A percentile compares a stretch with the other conserved stretches of the same genome.
Evolutionary conservation across 108 stramenopile genomes (phyloP).

Genomic region (Nannochloropsis salina): DNA sequence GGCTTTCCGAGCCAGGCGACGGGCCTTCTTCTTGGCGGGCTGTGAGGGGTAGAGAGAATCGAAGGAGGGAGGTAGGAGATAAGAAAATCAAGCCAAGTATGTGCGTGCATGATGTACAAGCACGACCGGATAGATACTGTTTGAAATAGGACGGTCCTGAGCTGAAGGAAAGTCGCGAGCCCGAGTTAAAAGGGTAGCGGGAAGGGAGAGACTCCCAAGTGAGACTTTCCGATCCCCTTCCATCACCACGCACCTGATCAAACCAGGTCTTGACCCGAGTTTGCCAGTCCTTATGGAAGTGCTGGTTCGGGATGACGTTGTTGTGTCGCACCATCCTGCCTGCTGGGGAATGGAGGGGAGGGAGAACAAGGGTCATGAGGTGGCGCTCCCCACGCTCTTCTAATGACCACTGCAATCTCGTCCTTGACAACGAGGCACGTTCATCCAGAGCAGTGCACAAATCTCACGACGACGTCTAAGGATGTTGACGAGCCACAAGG

Average conservation of each 20-base stretch:
- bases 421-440: no score
- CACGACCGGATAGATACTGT: neutral
- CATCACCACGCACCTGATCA: constrained; percentile 54
- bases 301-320: constrained; percentile 94
- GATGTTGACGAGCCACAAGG: no score
- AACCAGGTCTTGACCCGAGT: constrained; percentile 66
- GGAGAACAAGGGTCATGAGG: neutral
- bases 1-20: constrained; percentile 78
- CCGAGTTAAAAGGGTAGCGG: no score
- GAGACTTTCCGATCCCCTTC: neutral
- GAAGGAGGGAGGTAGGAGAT: neutral
- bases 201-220: no score
- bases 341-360: neutral
- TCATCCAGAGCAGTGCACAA: no score
- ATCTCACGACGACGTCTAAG: no score
- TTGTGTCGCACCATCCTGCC: constrained; percentile 91
- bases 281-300: constrained; percentile 91
- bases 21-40: constrained; percentile 90
- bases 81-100: neutral
- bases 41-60: constrained; percentile 46
- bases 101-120: neutral
- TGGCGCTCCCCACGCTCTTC: no score
- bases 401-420: no score
- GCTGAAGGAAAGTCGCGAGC: no score
- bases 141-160: neutral